phyloP scores from a whole-genome alignment of 2,329 filamentous ascomycete species.

The Chaetomium olivaceum region DNA sequence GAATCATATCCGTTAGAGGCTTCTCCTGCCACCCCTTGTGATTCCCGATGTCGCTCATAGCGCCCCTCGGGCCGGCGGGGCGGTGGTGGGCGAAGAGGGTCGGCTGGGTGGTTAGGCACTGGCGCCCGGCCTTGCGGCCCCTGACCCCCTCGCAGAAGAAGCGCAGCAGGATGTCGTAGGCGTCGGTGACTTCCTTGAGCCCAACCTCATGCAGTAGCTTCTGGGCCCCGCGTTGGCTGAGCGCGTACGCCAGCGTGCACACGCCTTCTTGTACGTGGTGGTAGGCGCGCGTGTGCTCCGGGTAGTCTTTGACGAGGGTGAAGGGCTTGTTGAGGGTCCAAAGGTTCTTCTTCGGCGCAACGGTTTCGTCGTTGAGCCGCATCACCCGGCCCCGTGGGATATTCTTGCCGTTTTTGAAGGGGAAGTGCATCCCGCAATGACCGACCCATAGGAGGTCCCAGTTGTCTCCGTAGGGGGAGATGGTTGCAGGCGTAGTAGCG shows the following conservation, averaged over 20 bases:
- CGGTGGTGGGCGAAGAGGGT: conserved; percentile 51
- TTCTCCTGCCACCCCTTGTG: conserved; percentile 37
- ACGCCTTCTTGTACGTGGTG: conserved; percentile 44
- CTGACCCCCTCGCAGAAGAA: conserved; percentile 45
- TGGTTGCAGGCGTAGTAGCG: conserved; percentile 22
- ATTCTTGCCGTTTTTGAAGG: conserved; percentile 27
- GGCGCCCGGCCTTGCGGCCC: conserved; percentile 38
- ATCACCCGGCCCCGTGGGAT: conserved; percentile 38
- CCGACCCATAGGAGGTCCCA: conserved; percentile 55
- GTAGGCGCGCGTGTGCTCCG: conserved; percentile 45
- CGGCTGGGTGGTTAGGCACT: conserved; percentile 46
- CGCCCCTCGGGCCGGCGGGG: conserved; percentile 39
- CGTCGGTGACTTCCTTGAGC: conserved; percentile 40
- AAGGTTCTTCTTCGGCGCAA: conserved; percentile 38
- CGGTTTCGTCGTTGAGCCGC: conserved; percentile 38
- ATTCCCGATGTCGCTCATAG: conserved; percentile 41
- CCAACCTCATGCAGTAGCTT: conserved; percentile 44
- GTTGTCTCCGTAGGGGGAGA: conserved; percentile 50
- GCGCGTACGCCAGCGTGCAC: conserved; percentile 46
- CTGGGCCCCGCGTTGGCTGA: conserved; percentile 44
- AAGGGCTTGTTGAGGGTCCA: conserved; percentile 39
- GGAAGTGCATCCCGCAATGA: conserved; percentile 43
- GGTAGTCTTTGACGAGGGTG: conserved; percentile 38
- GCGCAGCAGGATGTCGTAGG: conserved; percentile 45
- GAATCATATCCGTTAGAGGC: conserved; percentile 40